phyloP scores from a whole-genome alignment of 805 yeast genomes.

The Blastobotrys attinorum region DNA sequence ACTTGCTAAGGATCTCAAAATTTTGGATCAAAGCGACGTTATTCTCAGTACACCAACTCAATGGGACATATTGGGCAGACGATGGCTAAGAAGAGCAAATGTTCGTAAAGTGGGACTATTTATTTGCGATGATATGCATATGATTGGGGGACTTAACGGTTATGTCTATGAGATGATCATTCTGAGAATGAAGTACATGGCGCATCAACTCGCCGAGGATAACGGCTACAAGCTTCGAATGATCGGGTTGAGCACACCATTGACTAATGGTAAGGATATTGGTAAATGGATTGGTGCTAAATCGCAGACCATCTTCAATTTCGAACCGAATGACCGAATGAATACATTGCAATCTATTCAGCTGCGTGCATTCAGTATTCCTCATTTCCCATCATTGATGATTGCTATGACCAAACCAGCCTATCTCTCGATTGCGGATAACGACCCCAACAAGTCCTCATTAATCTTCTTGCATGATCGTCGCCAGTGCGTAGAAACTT shows the following conservation, averaged over 20 bases:
- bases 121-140: slow-evolving; percentile 68
- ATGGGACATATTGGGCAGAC: slow-evolving; percentile 62
- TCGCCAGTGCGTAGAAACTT: slow-evolving; percentile 46
- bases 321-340: slow-evolving; percentile 53
- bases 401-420: slow-evolving; percentile 43
- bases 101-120: slow-evolving; percentile 61
- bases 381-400: slow-evolving; percentile 46
- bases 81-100: slow-evolving; percentile 73
- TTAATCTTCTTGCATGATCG: slow-evolving; percentile 54
- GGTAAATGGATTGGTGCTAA: slow-evolving; percentile 82
- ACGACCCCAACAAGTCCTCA: slow-evolving; percentile 25
- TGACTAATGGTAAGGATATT: slow-evolving; percentile 69
- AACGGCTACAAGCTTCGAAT: slow-evolving; percentile 38
- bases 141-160: slow-evolving; percentile 54
- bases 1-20: slow-evolving; percentile 42
- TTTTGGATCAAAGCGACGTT: slow-evolving; percentile 55
- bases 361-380: slow-evolving; percentile 36
- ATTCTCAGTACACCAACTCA: slow-evolving; percentile 73
- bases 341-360: slow-evolving; percentile 47
- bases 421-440: slow-evolving; percentile 35
- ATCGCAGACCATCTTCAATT: slow-evolving; percentile 56
- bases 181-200: slow-evolving; percentile 63
- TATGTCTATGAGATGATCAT: slow-evolving; percentile 60
- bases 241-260: slow-evolving; percentile 60
- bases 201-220: slow-evolving; percentile 51